Conservation (phyloP, 2,329 filamentous ascomycete species). For the Arthroderma sp. region DNA sequence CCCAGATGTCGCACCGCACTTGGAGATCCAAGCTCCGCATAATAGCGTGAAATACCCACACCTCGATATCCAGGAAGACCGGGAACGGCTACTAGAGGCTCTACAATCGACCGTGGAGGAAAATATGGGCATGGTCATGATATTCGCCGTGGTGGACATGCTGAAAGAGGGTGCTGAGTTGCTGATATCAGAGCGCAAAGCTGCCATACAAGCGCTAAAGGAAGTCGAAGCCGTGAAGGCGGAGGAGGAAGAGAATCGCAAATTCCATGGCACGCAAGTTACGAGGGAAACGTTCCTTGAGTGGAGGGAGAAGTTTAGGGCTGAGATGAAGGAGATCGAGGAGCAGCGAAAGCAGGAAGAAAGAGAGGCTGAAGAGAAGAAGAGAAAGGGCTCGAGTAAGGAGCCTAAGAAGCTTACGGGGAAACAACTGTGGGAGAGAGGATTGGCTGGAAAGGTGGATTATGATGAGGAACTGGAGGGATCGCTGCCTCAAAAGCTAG, state of each 20-base stretch:
- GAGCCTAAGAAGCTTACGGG: conserved; percentile 55
- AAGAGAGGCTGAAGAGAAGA: conserved; percentile 69
- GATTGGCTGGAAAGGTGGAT: conserved; percentile 52
- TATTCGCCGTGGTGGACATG: conserved; percentile 78
- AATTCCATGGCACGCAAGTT: conserved; percentile 84
- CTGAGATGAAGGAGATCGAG: conserved; percentile 67
- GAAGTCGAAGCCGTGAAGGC: conserved; percentile 44
- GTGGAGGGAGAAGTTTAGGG: conserved; percentile 66
- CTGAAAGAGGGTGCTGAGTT: conserved; percentile 86
- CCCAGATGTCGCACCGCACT: conserved; percentile 70
- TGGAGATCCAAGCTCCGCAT: conserved; percentile 64
- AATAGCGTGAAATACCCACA: conserved; percentile 57
- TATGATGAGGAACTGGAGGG: conserved; percentile 57
- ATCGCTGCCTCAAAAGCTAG: conserved; percentile 44
- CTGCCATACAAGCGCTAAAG: conserved; percentile 42
- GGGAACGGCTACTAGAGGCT: conserved; percentile 55
- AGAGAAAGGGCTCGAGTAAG: conserved; percentile 59
- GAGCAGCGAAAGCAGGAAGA: conserved; percentile 54
- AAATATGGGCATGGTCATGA: conserved; percentile 93
- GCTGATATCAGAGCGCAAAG: conserved; percentile 61
- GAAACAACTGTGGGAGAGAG: conserved; percentile 64
- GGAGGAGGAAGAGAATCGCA: conserved; percentile 88
- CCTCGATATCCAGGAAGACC: conserved; percentile 72
- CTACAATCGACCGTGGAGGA: conserved; percentile 71
- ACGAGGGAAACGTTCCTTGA: conserved; percentile 72